These are phyloP conservation scores for Anthracocystis setariae DNA, from an alignment of 1,284 basidiomycete species.

Conservation along the genomic window DNA sequence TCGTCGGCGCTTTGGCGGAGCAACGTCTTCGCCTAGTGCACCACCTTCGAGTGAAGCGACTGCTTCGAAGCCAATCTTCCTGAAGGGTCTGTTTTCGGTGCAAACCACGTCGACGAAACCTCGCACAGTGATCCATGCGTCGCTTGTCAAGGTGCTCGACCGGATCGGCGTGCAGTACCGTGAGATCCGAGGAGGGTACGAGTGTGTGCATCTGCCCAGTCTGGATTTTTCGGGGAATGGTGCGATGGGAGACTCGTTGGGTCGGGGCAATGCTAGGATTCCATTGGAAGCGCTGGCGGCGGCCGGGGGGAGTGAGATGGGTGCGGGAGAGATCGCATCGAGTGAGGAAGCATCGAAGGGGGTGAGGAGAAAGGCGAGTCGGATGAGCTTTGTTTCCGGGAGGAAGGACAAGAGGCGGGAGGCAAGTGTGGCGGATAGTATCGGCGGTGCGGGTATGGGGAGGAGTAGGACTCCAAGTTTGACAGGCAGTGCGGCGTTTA, in stretches of 20 bases:
- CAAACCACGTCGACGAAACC: constrained; percentile 93
- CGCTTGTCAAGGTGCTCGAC: constrained; percentile 86
- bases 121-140: constrained; percentile 80
- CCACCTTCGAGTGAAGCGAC: constrained; percentile 13
- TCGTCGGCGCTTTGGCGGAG: constrained; percentile 41
- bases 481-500: constrained; percentile 21
- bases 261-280: constrained; percentile 56
- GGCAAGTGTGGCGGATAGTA: constrained; percentile 30
- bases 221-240: constrained; percentile 74
- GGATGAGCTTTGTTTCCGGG: constrained; percentile 52
- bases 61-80: constrained; percentile 64
- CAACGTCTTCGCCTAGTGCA: constrained; percentile 3
- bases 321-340: constrained; percentile 13
- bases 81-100: constrained; percentile 73
- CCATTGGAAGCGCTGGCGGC: constrained; percentile 40
- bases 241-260: constrained; percentile 28
- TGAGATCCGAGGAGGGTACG: constrained; percentile 89
- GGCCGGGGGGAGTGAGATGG: constrained; percentile 17
- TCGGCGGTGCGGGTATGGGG: constrained; percentile 17
- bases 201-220: constrained; percentile 92
- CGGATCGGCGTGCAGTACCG: constrained; percentile 93
- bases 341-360: constrained; percentile 22
- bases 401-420: constrained; percentile 41
- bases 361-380: constrained; percentile 53
- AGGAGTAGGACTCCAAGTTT: constrained; percentile 30